phyloP scores from a whole-genome alignment of 306 rosid genomes.

The Castanopsis chinensis region DNA sequence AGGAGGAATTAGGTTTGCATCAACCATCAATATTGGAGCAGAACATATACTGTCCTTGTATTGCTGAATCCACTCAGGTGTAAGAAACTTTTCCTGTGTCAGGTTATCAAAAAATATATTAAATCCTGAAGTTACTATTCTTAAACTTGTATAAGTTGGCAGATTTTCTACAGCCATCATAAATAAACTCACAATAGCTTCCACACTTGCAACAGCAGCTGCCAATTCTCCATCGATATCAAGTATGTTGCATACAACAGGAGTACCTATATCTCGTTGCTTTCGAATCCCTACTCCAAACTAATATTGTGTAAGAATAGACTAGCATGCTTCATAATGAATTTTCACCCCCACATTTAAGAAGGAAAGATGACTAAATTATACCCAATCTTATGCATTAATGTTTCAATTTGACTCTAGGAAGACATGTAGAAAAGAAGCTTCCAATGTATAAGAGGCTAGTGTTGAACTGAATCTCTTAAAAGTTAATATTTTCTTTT shows the following conservation, averaged over 20 bases:
- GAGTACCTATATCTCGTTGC: slow-evolving; percentile 61
- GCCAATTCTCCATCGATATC: slow-evolving; percentile 72
- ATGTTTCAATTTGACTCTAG: slow-evolving; percentile 5
- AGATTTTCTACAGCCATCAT: slow-evolving; percentile 20
- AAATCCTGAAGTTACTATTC: slow-evolving; percentile 9
- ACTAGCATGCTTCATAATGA: neutral
- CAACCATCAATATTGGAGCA: slow-evolving; percentile 78
- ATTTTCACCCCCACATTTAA: neutral
- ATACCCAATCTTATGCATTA: neutral
- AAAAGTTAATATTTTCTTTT: neutral
- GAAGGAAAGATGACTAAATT: neutral
- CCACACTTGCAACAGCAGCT: slow-evolving; percentile 83
- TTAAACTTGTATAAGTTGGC: slow-evolving; percentile 25
- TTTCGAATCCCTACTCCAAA: slow-evolving; percentile 67
- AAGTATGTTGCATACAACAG: slow-evolving; percentile 77
- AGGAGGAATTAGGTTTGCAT: slow-evolving; percentile 68
- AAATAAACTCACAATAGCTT: slow-evolving; percentile 67
- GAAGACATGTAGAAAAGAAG: slow-evolving; percentile 1
- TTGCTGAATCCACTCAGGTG: slow-evolving; percentile 71
- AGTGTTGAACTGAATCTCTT: neutral
- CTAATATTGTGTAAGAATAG: neutral
- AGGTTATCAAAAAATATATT: slow-evolving; percentile 14
- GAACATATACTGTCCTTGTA: slow-evolving; percentile 47
- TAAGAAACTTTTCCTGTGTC: slow-evolving; percentile 72
- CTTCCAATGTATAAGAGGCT: neutral